Evolutionary conservation across 1,139 yeast genomes (phyloP).

Genomic region (Casaregolazyma suthepensis): DNA sequence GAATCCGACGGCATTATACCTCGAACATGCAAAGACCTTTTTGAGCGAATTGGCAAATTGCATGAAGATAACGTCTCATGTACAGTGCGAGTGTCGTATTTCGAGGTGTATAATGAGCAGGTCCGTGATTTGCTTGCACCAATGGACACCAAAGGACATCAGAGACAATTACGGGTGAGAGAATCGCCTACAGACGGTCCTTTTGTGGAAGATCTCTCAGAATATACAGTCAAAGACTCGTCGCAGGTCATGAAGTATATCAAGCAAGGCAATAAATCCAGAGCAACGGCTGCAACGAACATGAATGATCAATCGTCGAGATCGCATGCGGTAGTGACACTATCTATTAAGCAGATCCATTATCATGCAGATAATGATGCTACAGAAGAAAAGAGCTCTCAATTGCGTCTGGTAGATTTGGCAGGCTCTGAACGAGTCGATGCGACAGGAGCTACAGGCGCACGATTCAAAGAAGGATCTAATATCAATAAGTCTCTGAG

Average conservation of each 20-base stretch:
- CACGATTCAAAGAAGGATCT: constrained; percentile 65
- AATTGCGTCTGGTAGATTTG: constrained; percentile 64
- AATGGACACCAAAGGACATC: constrained; percentile 9
- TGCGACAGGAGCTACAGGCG: constrained; percentile 59
- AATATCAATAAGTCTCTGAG: constrained; percentile 71
- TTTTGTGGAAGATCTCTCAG: constrained; percentile 58
- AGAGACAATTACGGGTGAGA: constrained; percentile 43
- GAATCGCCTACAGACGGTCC: constrained; percentile 61
- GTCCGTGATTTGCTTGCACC: constrained; percentile 49
- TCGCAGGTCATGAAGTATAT: constrained; percentile 43
- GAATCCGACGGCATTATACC: constrained; percentile 53
- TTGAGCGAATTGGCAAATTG: constrained; percentile 40
- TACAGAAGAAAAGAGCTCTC: constrained; percentile 55
- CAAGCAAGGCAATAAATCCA: constrained; percentile 41
- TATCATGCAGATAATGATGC: constrained; percentile 40
- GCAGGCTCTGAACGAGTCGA: constrained; percentile 76
- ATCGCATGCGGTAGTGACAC: constrained; percentile 71
- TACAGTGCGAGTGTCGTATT: constrained; percentile 53
- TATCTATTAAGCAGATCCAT: constrained; percentile 53
- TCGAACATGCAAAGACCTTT: constrained; percentile 48
- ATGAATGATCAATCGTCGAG: constrained; percentile 67
- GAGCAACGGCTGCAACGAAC: constrained; percentile 65
- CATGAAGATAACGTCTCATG: constrained; percentile 41
- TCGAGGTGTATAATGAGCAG: constrained; percentile 69
- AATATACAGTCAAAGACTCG: constrained; percentile 40